phyloP scores from a whole-genome alignment of 805 yeast species.

The Schizosaccharomyces japonicus region DNA sequence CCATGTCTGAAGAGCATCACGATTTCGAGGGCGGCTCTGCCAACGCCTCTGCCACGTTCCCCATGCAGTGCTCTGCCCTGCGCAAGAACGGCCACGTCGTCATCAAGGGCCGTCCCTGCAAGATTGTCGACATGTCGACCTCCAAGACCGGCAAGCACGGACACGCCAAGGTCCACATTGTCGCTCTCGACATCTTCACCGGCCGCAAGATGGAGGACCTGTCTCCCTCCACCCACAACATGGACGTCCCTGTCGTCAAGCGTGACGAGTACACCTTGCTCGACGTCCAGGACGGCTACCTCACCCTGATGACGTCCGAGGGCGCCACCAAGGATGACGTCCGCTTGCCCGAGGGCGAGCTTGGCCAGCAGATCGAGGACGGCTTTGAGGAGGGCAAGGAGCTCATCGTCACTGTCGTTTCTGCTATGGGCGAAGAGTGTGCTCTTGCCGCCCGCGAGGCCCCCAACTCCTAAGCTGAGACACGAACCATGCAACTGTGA shows the following conservation, averaged over 20 bases:
- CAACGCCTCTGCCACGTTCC: constrained; percentile 95
- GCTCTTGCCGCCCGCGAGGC: constrained; percentile 97
- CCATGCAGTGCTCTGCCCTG: constrained; percentile 98
- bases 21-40: constrained; percentile 44
- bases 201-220: constrained; percentile 98
- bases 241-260: constrained; percentile 95
- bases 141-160: constrained; percentile 99
- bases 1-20: constrained; percentile 4
- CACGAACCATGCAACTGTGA: too few species aligned
- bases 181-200: constrained; percentile 96
- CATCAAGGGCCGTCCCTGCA: constrained; percentile 97
- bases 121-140: constrained; percentile 98
- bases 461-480: constrained; percentile 34
- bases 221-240: constrained; percentile 99
- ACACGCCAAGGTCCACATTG: constrained; percentile 99
- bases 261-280: constrained; percentile 86
- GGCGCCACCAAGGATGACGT: constrained; percentile 99
- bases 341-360: constrained; percentile 91
- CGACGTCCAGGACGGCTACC: constrained; percentile 95
- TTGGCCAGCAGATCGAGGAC: constrained; percentile 76
- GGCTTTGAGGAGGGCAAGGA: constrained; percentile 98
- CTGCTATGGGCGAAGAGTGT: constrained; percentile 99
- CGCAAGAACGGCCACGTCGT: constrained; percentile 97
- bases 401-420: constrained; percentile 80
- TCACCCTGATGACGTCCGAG: constrained; percentile 84